Conservation (phyloP, 208 protist genomes). For the Leishmania major region DNA sequence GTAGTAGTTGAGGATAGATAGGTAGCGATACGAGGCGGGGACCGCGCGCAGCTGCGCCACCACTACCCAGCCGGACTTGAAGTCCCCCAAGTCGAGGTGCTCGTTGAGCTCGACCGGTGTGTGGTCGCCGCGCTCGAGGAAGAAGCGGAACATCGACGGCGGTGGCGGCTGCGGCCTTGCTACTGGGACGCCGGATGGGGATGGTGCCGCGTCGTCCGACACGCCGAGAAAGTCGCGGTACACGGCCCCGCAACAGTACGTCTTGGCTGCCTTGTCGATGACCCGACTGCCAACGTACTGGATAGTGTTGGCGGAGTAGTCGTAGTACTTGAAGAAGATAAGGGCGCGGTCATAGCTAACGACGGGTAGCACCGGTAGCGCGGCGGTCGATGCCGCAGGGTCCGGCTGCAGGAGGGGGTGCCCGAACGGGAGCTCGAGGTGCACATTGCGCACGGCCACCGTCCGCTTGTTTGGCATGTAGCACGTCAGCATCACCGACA, state of each 20-base stretch:
- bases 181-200: background rate
- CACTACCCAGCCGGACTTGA: constrained; percentile 37
- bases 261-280: constrained; percentile 43
- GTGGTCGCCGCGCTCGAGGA: constrained; percentile 39
- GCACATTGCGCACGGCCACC: constrained; percentile 31
- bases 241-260: constrained; percentile 42
- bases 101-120: constrained; percentile 34
- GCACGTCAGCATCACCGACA: constrained; percentile 19
- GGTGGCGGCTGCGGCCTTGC: constrained; percentile 2
- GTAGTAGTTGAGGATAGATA: constrained; percentile 46
- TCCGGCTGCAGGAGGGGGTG: constrained; percentile 14
- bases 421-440: constrained; percentile 30
- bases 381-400: background rate
- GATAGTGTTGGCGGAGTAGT: constrained; percentile 53
- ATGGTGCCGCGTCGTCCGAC: background rate
- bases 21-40: constrained; percentile 35
- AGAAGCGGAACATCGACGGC: constrained; percentile 38
- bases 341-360: constrained; percentile 46
- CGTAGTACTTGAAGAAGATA: constrained; percentile 84
- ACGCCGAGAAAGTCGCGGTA: constrained; percentile 43
- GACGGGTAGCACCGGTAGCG: constrained; percentile 28
- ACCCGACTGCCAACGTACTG: constrained; percentile 63
- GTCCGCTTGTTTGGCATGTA: constrained; percentile 13
- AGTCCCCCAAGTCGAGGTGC: constrained; percentile 32
- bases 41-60: constrained; percentile 57